Conservation (phyloP, 305 asterid genomes). For the Plantago rigida region DNA sequence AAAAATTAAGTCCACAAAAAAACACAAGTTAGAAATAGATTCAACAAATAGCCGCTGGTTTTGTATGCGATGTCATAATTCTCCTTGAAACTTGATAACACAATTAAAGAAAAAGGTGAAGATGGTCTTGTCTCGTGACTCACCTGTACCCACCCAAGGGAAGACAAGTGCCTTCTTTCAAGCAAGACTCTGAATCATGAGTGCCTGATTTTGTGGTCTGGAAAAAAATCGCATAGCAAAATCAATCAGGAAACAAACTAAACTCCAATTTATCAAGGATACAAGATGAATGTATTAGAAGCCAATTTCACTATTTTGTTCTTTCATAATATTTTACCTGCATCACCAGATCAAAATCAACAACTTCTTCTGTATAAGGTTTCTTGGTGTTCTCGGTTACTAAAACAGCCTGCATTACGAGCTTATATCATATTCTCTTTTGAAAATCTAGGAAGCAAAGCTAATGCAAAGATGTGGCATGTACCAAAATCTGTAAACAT, state of each 20-base stretch:
- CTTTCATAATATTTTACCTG: constrained; percentile 49
- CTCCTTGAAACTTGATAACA: not conserved
- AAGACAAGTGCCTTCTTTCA: constrained; percentile 73
- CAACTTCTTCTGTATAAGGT: constrained; percentile 52
- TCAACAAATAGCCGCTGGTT: not conserved
- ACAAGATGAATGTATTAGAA: not conserved
- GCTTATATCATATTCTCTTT: constrained; percentile 6
- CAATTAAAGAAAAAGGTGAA: not conserved
- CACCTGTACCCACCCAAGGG: constrained; percentile 99
- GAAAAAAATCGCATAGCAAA: constrained; percentile 17
- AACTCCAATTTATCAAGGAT: constrained; percentile 5
- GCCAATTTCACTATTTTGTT: constrained; percentile 5
- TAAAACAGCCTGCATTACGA: constrained; percentile 47
- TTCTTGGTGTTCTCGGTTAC: constrained; percentile 46
- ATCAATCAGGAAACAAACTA: constrained; percentile 21
- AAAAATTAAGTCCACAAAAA: no score
- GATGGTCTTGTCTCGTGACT: constrained; percentile 27
- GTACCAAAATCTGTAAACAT: constrained; percentile 8
- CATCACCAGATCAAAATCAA: constrained; percentile 91
- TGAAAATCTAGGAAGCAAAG: not conserved
- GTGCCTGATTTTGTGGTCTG: constrained; percentile 92
- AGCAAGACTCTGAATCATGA: constrained; percentile 78
- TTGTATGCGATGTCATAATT: not conserved
- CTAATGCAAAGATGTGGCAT: no score
- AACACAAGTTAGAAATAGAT: not conserved